phyloP scores from a whole-genome alignment of 257 asterid species.

The Oldenlandia corymbosa region DNA sequence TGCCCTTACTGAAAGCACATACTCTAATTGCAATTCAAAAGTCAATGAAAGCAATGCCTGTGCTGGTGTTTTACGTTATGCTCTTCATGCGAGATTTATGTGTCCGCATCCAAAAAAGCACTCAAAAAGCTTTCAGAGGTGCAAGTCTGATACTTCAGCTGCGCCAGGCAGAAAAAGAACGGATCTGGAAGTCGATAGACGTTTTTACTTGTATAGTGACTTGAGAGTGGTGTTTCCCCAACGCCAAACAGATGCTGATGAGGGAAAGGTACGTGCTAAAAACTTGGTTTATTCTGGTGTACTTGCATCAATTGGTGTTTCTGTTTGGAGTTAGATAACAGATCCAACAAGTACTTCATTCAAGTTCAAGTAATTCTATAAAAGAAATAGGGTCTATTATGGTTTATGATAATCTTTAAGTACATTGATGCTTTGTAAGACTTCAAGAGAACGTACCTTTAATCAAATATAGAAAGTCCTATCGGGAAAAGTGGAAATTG shows the following conservation, averaged over 20 bases:
- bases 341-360: neutral
- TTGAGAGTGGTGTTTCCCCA: constrained; percentile 95
- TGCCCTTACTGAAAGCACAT: constrained; percentile 33
- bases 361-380: no score
- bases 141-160: constrained; percentile 51
- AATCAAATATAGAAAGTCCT: constrained; percentile 1
- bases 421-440: no score
- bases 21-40: constrained; percentile 38
- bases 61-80: constrained; percentile 75
- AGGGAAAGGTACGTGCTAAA: constrained; percentile 77
- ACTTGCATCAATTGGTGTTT: neutral
- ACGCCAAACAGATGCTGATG: constrained; percentile 89
- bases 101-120: constrained; percentile 60
- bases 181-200: constrained; percentile 47
- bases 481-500: neutral
- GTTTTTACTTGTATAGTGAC: constrained; percentile 78
- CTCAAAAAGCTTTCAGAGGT: constrained; percentile 39
- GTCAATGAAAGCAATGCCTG: constrained; percentile 49
- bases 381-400: no score
- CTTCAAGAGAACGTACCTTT: neutral
- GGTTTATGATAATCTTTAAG: no score
- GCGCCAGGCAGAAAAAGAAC: constrained; percentile 33
- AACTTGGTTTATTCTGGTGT: neutral
- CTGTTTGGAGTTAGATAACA: neutral
- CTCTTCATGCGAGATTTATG: constrained; percentile 75